phyloP scores from a whole-genome alignment of 2,329 filamentous ascomycete genomes.

The Colletotrichum lentis region DNA sequence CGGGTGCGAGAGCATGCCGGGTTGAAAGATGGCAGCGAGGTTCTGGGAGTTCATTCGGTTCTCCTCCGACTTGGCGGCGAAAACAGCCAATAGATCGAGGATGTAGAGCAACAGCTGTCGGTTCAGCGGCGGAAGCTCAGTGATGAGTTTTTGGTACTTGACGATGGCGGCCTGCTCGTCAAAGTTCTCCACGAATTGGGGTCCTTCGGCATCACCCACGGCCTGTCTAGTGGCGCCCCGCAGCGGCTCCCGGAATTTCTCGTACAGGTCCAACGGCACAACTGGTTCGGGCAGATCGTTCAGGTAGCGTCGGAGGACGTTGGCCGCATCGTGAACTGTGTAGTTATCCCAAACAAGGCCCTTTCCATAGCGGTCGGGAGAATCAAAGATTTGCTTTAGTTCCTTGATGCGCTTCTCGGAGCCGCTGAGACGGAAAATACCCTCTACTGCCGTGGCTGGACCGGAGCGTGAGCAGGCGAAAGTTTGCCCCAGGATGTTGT shows the following conservation, averaged over 20 bases:
- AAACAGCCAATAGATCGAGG: constrained; percentile 92
- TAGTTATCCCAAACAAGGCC: constrained; percentile 97
- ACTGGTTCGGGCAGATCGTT: constrained; percentile 97
- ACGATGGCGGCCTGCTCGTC: constrained; percentile 75
- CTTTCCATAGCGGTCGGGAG: constrained; percentile 94
- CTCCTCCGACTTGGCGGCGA: constrained; percentile 93
- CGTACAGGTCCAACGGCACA: constrained; percentile 92
- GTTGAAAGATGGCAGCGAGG: constrained; percentile 95
- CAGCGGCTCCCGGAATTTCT: constrained; percentile 86
- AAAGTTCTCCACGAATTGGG: constrained; percentile 72
- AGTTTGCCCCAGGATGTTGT: background rate
- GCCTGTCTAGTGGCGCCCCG: constrained; percentile 75
- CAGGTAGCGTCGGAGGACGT: constrained; percentile 92
- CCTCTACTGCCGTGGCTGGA: constrained; percentile 89
- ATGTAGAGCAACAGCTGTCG: constrained; percentile 95
- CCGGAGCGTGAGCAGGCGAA: constrained; percentile 42
- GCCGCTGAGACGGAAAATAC: constrained; percentile 94
- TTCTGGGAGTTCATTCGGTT: constrained; percentile 98
- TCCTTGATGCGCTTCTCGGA: constrained; percentile 99
- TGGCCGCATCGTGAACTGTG: constrained; percentile 97
- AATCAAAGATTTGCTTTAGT: constrained; percentile 89
- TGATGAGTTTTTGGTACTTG: constrained; percentile 89
- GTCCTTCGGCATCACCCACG: constrained; percentile 72
- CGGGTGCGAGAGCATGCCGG: constrained; percentile 93
- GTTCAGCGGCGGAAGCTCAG: constrained; percentile 90